Conservation (phyloP, 2,329 filamentous ascomycete species). For the Triangularia verruculosa region DNA sequence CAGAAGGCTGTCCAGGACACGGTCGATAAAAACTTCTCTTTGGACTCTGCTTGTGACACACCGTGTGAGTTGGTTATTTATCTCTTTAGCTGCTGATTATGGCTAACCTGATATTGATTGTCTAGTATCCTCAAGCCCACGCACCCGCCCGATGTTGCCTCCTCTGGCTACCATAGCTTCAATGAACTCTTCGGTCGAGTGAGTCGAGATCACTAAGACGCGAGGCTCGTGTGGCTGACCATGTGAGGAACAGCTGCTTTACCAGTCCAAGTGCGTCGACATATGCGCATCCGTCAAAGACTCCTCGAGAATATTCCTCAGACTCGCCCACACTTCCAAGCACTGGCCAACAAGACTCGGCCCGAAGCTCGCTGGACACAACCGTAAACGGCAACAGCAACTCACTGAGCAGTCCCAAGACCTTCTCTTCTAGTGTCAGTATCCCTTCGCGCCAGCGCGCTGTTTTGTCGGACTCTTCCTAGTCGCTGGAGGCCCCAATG, state of each 20-base stretch:
- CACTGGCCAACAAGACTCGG: neutral
- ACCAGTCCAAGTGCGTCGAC: neutral
- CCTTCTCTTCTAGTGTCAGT: neutral
- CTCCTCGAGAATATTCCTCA: neutral
- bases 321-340: neutral
- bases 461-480: neutral
- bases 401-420: neutral
- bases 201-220: neutral
- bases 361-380: neutral
- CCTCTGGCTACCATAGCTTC: neutral
- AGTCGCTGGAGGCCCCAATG: neutral
- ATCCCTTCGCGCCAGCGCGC: neutral
- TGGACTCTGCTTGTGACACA: neutral
- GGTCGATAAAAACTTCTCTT: slow-evolving; percentile 4
- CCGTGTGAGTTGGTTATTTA: neutral
- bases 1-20: slow-evolving; percentile 7
- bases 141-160: neutral
- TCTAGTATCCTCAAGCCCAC: neutral
- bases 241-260: neutral
- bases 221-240: neutral
- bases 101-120: neutral
- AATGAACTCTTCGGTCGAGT: neutral
- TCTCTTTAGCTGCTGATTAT: neutral
- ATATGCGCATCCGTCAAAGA: neutral
- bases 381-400: neutral